Evolutionary conservation across 2,329 filamentous ascomycete genomes (phyloP).

Genomic region (Albifimbria verrucaria): DNA sequence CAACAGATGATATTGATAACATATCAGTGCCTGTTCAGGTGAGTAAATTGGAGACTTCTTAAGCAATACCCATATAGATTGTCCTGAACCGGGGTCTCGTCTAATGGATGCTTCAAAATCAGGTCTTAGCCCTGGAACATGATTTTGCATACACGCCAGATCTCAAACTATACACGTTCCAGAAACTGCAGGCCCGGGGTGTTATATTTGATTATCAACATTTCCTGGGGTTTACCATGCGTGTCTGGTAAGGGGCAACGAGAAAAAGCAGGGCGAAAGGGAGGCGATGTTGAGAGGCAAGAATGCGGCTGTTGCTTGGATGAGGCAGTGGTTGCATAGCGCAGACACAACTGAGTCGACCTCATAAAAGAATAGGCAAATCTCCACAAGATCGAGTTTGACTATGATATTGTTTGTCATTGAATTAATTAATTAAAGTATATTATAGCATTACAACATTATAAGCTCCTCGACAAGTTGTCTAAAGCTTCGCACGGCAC

Average conservation of each 20-base stretch:
- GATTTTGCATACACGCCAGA: constrained; percentile 39
- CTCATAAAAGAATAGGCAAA: too few relatives aligned
- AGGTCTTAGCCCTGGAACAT: constrained; percentile 47
- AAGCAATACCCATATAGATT: too few relatives aligned
- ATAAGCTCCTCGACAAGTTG: background rate
- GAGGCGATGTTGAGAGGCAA: constrained; percentile 40
- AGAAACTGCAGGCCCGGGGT: constrained; percentile 28
- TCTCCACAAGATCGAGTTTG: too few relatives aligned
- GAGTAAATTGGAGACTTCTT: too few relatives aligned
- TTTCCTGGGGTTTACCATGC: constrained; percentile 43
- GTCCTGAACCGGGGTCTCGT: too few relatives aligned
- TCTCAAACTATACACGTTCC: constrained; percentile 36
- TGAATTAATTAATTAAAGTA: background rate
- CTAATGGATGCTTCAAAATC: background rate
- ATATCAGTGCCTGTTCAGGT: constrained; percentile 41
- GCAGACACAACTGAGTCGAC: background rate
- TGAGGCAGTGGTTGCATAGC: constrained; percentile 17
- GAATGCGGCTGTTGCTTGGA: constrained; percentile 38
- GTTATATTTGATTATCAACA: constrained; percentile 42
- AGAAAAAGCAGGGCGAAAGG: constrained; percentile 29
- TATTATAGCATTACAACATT: background rate
- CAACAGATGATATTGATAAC: constrained; percentile 40
- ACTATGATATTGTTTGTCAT: too few relatives aligned
- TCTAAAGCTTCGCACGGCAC: background rate
- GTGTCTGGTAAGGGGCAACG: constrained; percentile 36